Conservation (phyloP, 768 basidiomycete species). For the Trametes cingulata region DNA sequence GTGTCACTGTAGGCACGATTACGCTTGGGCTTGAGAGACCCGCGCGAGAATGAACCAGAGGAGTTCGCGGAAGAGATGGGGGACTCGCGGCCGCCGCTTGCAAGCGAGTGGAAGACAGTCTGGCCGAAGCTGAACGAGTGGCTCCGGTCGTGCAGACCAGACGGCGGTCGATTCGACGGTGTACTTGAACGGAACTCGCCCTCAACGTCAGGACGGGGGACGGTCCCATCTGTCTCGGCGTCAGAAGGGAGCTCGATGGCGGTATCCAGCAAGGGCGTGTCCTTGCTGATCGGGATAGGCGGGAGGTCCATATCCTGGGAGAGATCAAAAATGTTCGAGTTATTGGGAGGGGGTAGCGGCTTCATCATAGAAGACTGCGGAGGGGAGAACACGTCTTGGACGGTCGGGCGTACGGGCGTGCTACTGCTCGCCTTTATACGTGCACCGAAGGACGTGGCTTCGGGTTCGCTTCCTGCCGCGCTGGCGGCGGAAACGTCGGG, state of each 20-base stretch:
- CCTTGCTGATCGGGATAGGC: constrained; percentile 38
- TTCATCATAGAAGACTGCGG: constrained; percentile 36
- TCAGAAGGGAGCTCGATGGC: constrained; percentile 40
- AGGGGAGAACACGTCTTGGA: constrained; percentile 50
- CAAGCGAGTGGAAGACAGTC: constrained; percentile 59
- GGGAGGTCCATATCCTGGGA: constrained; percentile 58
- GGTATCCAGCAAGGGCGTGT: constrained; percentile 34
- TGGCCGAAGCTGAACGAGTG: constrained; percentile 72
- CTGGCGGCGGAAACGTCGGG: constrained; percentile 58
- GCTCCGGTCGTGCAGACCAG: constrained; percentile 48
- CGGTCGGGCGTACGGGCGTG: constrained; percentile 38
- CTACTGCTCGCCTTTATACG: constrained; percentile 31
- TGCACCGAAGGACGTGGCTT: constrained; percentile 30
- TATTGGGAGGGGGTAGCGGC: constrained; percentile 43
- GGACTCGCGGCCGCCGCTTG: constrained; percentile 13
- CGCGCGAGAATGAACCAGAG: constrained; percentile 22
- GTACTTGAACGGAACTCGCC: constrained; percentile 18
- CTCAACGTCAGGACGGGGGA: constrained; percentile 2
- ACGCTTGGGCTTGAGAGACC: constrained; percentile 34
- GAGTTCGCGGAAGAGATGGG: constrained; percentile 25
- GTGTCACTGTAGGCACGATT: constrained; percentile 64
- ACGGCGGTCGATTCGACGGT: constrained; percentile 15
- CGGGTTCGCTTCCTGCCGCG: constrained; percentile 29
- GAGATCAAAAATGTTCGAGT: constrained; percentile 58
- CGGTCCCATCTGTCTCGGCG: constrained; percentile 23